These are phyloP conservation scores for Xerocomus spinulosus DNA, from an alignment of 768 basidiomycete species.

Conservation along the genomic window DNA sequence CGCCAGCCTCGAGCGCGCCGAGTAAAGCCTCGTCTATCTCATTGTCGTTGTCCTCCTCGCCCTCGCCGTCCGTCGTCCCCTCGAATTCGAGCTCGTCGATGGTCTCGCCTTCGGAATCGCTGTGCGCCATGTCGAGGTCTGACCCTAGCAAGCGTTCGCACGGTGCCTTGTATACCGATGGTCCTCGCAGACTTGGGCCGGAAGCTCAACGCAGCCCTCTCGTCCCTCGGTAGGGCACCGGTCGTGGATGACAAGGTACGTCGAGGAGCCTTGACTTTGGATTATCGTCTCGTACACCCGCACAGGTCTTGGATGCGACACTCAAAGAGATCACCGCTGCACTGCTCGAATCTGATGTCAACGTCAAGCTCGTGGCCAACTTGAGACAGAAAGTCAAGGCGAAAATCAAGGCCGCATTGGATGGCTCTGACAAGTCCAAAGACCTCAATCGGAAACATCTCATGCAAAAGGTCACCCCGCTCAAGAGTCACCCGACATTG, in stretches of 20 bases:
- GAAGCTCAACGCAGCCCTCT: slow-evolving; percentile 89
- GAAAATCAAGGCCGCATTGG: slow-evolving; percentile 80
- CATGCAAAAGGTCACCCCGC: slow-evolving; percentile 72
- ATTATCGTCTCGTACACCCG: slow-evolving; percentile 4
- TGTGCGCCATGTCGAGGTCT: slow-evolving; percentile 40
- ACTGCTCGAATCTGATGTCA: slow-evolving; percentile 94
- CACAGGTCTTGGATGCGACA: slow-evolving; percentile 85
- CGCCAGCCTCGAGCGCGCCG: slow-evolving; percentile 50
- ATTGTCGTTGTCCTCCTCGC: slow-evolving; percentile 43
- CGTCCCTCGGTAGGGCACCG: slow-evolving; percentile 79
- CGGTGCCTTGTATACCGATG: slow-evolving; percentile 45
- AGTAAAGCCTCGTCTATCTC: slow-evolving; percentile 60
- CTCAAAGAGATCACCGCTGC: slow-evolving; percentile 95
- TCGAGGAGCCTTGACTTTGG: slow-evolving; percentile 1
- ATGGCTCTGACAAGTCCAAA: slow-evolving; percentile 67
- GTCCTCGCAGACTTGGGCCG: slow-evolving; percentile 94
- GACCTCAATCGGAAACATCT: slow-evolving; percentile 81
- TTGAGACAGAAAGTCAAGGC: slow-evolving; percentile 86
- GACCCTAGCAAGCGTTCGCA: slow-evolving; percentile 25
- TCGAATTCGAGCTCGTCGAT: slow-evolving; percentile 60
- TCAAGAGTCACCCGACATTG: not conserved
- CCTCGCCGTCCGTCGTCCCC: slow-evolving; percentile 36
- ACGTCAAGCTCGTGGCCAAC: slow-evolving; percentile 90
- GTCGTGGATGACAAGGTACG: slow-evolving; percentile 88
- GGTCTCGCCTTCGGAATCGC: slow-evolving; percentile 62